Percentiles rank a stretch among this genome's conserved stretches.
These are phyloP conservation scores for Paxillus ammoniavirescens DNA, from an alignment of 768 basidiomycete species.

Conservation along the genomic window DNA sequence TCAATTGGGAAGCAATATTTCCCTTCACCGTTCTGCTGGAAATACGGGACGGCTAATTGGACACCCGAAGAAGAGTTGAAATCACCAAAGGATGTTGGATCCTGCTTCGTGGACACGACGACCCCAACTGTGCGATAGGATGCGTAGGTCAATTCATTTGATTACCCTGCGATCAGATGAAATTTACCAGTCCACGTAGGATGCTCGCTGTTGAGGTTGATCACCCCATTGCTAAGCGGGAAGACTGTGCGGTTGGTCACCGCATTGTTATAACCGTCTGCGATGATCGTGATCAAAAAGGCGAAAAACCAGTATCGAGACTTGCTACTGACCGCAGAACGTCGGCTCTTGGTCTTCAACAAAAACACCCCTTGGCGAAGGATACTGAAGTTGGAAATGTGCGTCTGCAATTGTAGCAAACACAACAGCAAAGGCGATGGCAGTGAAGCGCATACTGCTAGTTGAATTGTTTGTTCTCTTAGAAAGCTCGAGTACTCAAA, in stretches of 20 bases:
- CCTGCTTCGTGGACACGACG: slow-evolving; percentile 21
- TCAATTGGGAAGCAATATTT: slow-evolving; percentile 66
- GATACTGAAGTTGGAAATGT: slow-evolving; percentile 82
- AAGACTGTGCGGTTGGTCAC: slow-evolving; percentile 62
- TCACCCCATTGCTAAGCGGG: slow-evolving; percentile 61
- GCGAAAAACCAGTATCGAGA: background rate
- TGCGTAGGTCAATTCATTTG: slow-evolving; percentile 1
- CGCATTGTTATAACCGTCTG: slow-evolving; percentile 63
- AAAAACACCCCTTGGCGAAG: slow-evolving; percentile 69
- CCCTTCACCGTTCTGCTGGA: slow-evolving; percentile 56
- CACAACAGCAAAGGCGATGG: slow-evolving; percentile 35
- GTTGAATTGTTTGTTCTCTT: background rate
- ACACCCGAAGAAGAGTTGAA: slow-evolving; percentile 48
- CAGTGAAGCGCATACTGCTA: slow-evolving; percentile 34
- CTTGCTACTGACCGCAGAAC: slow-evolving; percentile 60
- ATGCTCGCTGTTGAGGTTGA: slow-evolving; percentile 68
- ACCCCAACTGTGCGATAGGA: slow-evolving; percentile 36
- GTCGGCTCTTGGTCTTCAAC: slow-evolving; percentile 52
- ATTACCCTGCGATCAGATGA: slow-evolving; percentile 1
- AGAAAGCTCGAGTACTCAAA: background rate
- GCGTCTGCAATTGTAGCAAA: slow-evolving; percentile 50
- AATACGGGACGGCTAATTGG: slow-evolving; percentile 45
- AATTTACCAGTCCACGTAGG: slow-evolving; percentile 51
- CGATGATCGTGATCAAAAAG: background rate
- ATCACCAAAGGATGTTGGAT: slow-evolving; percentile 62